Base-by-base conservation (phyloP, 1,284 basidiomycete genomes). In the Tilletiopsis washingtonensis region DNA sequence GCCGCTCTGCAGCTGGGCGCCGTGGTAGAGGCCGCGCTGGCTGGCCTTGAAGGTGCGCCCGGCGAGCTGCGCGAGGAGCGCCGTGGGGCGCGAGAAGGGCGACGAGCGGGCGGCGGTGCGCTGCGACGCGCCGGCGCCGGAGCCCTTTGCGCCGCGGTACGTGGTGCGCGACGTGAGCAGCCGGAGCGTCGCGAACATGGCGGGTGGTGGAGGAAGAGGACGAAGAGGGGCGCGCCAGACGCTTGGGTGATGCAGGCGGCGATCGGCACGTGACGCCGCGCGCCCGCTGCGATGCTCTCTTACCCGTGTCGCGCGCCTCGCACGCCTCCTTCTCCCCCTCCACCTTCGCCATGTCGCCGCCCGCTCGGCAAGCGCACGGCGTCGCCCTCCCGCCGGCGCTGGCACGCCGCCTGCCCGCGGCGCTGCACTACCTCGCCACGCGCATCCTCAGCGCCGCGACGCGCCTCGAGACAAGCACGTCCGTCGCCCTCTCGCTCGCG, bases 11-110 rank as follows among this genome's bases (percentile, higher is more conserved):
- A 65, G 47, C 23, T 53, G 57, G 36, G 55, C 54, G 39, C 69
- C 67, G 41, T 73, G 62, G 54, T 63, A 73, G 5, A 73, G 58
- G 9, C 70, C 70, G 38, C 67, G 57, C 53, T 73, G 70, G 17
- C 67, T 51, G 12, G 69, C 57, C 46, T 73, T 71, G 52, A 73
- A 71, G 39, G 57, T 61, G 7, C 49, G 58, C 1, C 69, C 67
- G 9, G 51, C 40, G 11, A 53, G 45, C 15, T 57, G 38, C 6
- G 64, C 53, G 12, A 17, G 11, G 1, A 54, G 45, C 7, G 52
- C 46, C 3, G 68, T 59, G 6, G 57, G 54, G 21, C 68, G 60
- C 14, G 69, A 73, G 45, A 61, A 60, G 20, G 63, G 61, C 3
- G 69, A 71, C 3, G 70, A 73, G 41, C 57, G 61, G 14, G 63